A percentile compares a stretch with the other conserved stretches of the same genome.
phyloP scores from a whole-genome alignment of 1,139 yeast genomes.

The Candida mesenterica region DNA sequence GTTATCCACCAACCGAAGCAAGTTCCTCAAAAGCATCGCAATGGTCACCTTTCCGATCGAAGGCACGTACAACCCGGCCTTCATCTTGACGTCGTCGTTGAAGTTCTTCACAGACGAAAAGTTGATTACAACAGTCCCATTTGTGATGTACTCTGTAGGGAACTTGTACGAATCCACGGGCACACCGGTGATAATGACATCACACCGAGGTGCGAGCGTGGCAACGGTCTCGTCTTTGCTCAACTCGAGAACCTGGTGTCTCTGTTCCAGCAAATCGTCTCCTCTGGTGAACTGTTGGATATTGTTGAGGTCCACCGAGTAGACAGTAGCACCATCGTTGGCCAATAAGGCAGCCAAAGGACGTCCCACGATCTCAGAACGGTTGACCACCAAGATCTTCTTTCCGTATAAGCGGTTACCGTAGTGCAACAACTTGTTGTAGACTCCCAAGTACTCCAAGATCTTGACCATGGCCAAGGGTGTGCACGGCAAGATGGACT shows the following conservation, averaged over 20 bases:
- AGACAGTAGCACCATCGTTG: slow-evolving; percentile 95
- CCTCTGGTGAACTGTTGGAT: slow-evolving; percentile 93
- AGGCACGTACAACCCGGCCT: slow-evolving; percentile 91
- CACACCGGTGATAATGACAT: slow-evolving; percentile 93
- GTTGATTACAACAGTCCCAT: slow-evolving; percentile 89
- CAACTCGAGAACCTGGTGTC: slow-evolving; percentile 81
- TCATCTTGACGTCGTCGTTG: slow-evolving; percentile 70
- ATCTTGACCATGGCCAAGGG: slow-evolving; percentile 94
- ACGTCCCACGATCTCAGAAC: slow-evolving; percentile 95
- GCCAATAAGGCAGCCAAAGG: slow-evolving; percentile 95
- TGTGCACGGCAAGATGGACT: slow-evolving; percentile 92
- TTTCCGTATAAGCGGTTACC: slow-evolving; percentile 94
- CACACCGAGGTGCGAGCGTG: slow-evolving; percentile 71
- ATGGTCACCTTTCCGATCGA: slow-evolving; percentile 95
- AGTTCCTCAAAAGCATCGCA: slow-evolving; percentile 85
- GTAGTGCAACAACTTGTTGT: slow-evolving; percentile 74
- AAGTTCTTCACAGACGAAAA: slow-evolving; percentile 90
- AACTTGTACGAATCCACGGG: slow-evolving; percentile 82
- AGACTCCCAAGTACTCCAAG: slow-evolving; percentile 83
- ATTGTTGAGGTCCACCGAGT: slow-evolving; percentile 84
- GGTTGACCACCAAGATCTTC: slow-evolving; percentile 82
- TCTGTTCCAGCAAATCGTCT: slow-evolving; percentile 75
- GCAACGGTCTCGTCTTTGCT: slow-evolving; percentile 51
- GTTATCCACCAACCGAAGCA: slow-evolving; percentile 76
- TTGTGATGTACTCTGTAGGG: slow-evolving; percentile 73